phyloP scores from a whole-genome alignment of 768 basidiomycete species.

The Leucocoprinus sp. region DNA sequence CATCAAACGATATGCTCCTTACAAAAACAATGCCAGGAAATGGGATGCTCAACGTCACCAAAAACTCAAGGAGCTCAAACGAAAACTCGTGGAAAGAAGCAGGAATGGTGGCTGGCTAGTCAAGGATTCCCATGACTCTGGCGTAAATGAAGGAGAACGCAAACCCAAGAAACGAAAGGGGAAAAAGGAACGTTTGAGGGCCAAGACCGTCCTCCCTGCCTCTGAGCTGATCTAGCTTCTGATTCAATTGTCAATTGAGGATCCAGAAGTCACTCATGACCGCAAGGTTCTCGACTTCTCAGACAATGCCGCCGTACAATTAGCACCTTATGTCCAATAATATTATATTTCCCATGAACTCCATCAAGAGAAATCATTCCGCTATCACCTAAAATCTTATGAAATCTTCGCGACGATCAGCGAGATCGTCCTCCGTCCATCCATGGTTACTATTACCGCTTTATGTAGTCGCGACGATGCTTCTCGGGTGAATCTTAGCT shows the following conservation, averaged over 20 bases:
- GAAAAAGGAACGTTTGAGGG: conserved; percentile 27
- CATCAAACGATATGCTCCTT: conserved; percentile 88
- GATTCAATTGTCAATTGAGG: too few species aligned
- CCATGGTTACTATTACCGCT: too few species aligned
- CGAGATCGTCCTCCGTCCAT: too few species aligned
- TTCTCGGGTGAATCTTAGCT: too few species aligned
- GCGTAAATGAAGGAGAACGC: conserved; percentile 16
- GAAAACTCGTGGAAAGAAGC: conserved; percentile 41
- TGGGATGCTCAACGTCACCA: conserved; percentile 62
- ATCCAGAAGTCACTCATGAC: background rate
- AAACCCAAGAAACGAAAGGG: conserved; percentile 29
- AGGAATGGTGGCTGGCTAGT: conserved; percentile 13
- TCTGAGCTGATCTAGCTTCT: too few species aligned
- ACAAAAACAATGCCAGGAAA: conserved; percentile 34
- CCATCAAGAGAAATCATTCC: background rate
- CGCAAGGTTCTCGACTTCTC: background rate
- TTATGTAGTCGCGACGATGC: too few species aligned
- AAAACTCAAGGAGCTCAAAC: conserved; percentile 66
- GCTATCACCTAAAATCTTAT: conserved; percentile 4
- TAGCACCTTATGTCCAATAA: background rate
- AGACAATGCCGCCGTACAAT: background rate
- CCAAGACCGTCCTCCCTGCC: too few species aligned
- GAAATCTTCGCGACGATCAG: conserved; percentile 9
- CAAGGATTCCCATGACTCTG: conserved; percentile 12
- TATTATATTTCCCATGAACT: conserved; percentile 1